Base-by-base conservation (phyloP, 2,329 filamentous ascomycete species). In the Colletotrichum shisoi region DNA sequence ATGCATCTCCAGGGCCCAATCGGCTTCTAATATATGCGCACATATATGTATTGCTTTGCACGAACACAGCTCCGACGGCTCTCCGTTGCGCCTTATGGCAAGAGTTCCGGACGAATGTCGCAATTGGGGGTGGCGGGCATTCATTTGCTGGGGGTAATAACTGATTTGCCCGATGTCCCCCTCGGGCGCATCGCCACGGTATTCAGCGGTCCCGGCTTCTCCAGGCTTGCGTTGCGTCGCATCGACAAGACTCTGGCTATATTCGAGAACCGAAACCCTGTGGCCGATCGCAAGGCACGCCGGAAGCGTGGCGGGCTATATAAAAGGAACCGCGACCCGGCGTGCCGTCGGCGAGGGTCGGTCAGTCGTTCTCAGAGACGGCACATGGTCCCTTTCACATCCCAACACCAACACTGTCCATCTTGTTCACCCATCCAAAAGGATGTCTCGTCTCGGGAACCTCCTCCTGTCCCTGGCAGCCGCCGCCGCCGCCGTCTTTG, bases 161-260 rank as follows among this genome's bases (percentile, higher is more conserved):
- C 42, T 34, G 48, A 57, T 62, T 34, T 67, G 67, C 39, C 67
- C 67, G 53, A 51, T 11, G 15, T 52, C 49, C 17, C 40, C 17
- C 45, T 34, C 31, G 8, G 27, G 21, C 53, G 44, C 52, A 31
- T 37, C 48, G 44, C 51, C 24, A 48, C 31, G 46, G 53, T 56
- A 54, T 56, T 19, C 57, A n/a, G 15, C 49, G 42, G 51, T 24
- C 46, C 39, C 27, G 53, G 44, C 27, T 44, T 62, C 49, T 53
- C 8, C 15, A 15, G 9, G 15, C 7, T 6, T 34, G 21, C 15
- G 12, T 12, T 11, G 9, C 6, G 11, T 21, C 13, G 27, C 27
- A 24, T 24, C n/a, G 17, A 46, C 39, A 13, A 3, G 3, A 19
- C 45, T 31, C 5, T 31, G 13, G 19, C 13, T 27, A 13, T 21